These are phyloP conservation scores for Schizochytrium sp. DNA, from an alignment of 108 stramenopile species.

Conservation along the genomic window DNA sequence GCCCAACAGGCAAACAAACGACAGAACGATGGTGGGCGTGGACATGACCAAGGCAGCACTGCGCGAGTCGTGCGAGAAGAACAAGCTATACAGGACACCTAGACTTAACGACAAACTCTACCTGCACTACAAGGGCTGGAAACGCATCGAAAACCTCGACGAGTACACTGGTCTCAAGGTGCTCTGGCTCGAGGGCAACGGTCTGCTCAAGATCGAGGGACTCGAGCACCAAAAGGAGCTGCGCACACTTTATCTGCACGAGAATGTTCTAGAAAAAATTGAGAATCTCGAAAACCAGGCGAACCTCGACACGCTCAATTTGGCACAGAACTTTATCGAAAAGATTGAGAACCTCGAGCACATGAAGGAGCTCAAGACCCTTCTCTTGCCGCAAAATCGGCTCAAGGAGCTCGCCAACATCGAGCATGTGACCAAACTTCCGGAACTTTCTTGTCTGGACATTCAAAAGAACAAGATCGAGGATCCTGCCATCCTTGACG, in stretches of 20 bases:
- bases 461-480: conserved; percentile 61
- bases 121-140: conserved; percentile 64
- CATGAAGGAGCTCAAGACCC: conserved; percentile 39
- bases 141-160: conserved; percentile 53
- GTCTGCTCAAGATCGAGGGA: conserved; percentile 42
- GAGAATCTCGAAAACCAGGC: conserved; percentile 38
- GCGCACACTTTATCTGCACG: conserved; percentile 53
- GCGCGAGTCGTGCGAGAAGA: conserved; percentile 42
- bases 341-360: conserved; percentile 37
- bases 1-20: not conserved
- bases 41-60: conserved; percentile 44
- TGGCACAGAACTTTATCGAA: conserved; percentile 50
- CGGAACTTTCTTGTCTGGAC: conserved; percentile 51
- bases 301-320: conserved; percentile 49
- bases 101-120: conserved; percentile 62
- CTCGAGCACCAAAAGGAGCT: conserved; percentile 40
- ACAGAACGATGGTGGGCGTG: not conserved
- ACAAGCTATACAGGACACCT: conserved; percentile 51
- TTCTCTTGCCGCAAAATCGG: conserved; percentile 48
- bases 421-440: conserved; percentile 22
- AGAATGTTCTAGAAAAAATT: conserved; percentile 55
- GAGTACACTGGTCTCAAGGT: conserved; percentile 57
- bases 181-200: conserved; percentile 63
- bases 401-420: conserved; percentile 43
- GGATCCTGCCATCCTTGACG: conserved; percentile 34